Base-by-base conservation (phyloP, 1,284 basidiomycete species). In the Cronartium quercuum region DNA sequence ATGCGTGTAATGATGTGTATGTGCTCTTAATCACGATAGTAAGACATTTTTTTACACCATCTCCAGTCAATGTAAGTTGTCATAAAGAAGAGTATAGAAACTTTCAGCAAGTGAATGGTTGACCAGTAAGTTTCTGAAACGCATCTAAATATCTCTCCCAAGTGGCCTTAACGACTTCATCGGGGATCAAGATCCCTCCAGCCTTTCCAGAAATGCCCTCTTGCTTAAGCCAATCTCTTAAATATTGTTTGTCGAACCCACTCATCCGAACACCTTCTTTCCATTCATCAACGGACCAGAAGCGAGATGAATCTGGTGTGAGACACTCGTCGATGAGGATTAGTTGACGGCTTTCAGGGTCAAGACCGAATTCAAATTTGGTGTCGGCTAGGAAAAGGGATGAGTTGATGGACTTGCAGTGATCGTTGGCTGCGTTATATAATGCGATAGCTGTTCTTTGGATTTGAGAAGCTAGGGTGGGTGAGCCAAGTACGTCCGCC, bases 161-260 rank as follows among this genome's bases (percentile, higher is more conserved):
- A 18, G 94, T 96, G 69, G 89, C 90, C 76, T 85, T 80, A 1
- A 95, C 88, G 1, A 95, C 88, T n/a, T 86, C 85, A 35, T 88
- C 85, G 5, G 88, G 88, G 77, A 96, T 90, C 3, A 78, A 76
- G 34, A 69, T 21, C 18, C 37, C 38, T 0, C n/a, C n/a, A 55
- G 38, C 10, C 15, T 64, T 63, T 4, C 60, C 41, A 41, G 66
- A 55, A 4, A 85, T 84, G 35, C 83, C 82, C n/a, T n/a, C n/a
- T 34, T 87, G 87, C 55, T 79, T 80, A 4, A 55, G 29, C 90
- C 93, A 94, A 82, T 98, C 94, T 44, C 96, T 85, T 61, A 98
- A 84, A 81, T 91, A 97, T 83, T 99, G 95, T 84, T 99, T 98
- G 83, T 98, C 96, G 80, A 96, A 98, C 80, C 91, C 93, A 24